Conservation (phyloP, 2,329 filamentous ascomycete species). For the Graphilbum fragrans region DNA sequence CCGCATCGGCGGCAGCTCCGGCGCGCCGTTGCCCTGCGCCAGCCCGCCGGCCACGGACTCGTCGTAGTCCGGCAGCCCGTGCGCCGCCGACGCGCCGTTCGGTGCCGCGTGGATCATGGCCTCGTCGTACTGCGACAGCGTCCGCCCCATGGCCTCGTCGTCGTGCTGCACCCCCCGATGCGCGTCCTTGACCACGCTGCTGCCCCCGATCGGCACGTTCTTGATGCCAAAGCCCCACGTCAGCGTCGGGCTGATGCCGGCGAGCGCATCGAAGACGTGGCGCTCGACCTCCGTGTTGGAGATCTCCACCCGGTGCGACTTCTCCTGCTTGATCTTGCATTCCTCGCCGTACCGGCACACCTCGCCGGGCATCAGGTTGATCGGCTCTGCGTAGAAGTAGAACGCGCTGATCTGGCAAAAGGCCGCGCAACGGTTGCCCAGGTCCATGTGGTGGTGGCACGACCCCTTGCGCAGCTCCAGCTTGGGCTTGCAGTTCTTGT, state of each 20-base stretch:
- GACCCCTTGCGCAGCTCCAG: conserved; percentile 2
- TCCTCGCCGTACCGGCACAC: conserved; percentile 7
- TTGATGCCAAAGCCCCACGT: conserved; percentile 1
- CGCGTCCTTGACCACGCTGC: background rate
- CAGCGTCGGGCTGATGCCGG: conserved; percentile 1
- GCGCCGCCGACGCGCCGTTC: too few species aligned
- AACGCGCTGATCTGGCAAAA: conserved; percentile 8
- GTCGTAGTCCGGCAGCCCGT: too few species aligned
- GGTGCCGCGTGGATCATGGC: background rate
- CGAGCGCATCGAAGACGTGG: conserved; percentile 3
- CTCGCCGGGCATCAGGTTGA: conserved; percentile 6
- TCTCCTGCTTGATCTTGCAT: conserved; percentile 5
- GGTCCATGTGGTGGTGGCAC: conserved; percentile 7
- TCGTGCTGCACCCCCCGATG: background rate
- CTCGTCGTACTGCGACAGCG: background rate
- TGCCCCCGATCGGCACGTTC: background rate
- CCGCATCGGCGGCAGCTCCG: background rate
- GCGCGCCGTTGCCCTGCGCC: background rate
- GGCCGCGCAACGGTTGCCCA: conserved; percentile 2
- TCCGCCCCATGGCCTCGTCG: background rate
- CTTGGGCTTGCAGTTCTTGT: conserved; percentile 1
- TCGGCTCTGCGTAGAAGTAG: conserved; percentile 3
- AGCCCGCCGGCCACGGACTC: background rate
- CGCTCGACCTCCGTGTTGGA: conserved; percentile 8
- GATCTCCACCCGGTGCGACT: conserved; percentile 5